Percentiles rank a stretch among this genome's conserved stretches.
Evolutionary conservation across 2,329 filamentous ascomycete genomes (phyloP).

Genomic region (Mycosphaerella sp.): DNA sequence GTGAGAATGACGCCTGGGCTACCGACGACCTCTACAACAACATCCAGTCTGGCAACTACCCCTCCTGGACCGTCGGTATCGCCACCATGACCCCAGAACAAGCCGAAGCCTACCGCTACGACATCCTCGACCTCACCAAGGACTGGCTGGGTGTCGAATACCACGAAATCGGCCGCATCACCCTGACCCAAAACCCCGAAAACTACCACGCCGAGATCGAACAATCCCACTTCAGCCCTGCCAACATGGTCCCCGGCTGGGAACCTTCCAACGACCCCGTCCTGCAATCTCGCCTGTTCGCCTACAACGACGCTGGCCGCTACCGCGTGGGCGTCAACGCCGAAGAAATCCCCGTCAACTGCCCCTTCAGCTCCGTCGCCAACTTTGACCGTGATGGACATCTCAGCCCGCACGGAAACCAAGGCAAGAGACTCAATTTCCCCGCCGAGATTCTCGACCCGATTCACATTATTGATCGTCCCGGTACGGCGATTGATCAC

Average conservation of each 20-base stretch:
- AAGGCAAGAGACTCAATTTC: constrained; percentile 26
- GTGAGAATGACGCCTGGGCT: constrained; percentile 47
- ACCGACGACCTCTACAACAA: constrained; percentile 42
- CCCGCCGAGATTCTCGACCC: constrained; percentile 26
- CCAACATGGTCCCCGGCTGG: constrained; percentile 47
- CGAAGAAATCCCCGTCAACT: constrained; percentile 46
- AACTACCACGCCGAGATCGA: constrained; percentile 49
- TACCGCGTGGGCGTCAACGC: constrained; percentile 49
- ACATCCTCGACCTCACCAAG: constrained; percentile 50
- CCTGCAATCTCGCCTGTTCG: constrained; percentile 47
- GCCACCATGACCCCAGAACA: constrained; percentile 44
- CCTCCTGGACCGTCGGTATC: constrained; percentile 42
- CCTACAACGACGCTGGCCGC: constrained; percentile 44
- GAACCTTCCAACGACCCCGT: constrained; percentile 45
- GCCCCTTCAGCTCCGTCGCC: constrained; percentile 37
- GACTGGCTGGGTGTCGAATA: constrained; percentile 47
- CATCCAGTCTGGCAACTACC: constrained; percentile 39
- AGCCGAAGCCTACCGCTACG: constrained; percentile 47
- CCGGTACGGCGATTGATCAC: constrained; percentile 21
- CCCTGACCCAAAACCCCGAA: constrained; percentile 50
- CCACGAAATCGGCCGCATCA: constrained; percentile 43
- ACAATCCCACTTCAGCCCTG: constrained; percentile 48
- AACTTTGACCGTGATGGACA: constrained; percentile 32
- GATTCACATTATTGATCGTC: constrained; percentile 24
- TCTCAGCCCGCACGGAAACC: constrained; percentile 20